Conservation (phyloP, 2,329 filamentous ascomycete species). For the Raffaelea ambrosiae region DNA sequence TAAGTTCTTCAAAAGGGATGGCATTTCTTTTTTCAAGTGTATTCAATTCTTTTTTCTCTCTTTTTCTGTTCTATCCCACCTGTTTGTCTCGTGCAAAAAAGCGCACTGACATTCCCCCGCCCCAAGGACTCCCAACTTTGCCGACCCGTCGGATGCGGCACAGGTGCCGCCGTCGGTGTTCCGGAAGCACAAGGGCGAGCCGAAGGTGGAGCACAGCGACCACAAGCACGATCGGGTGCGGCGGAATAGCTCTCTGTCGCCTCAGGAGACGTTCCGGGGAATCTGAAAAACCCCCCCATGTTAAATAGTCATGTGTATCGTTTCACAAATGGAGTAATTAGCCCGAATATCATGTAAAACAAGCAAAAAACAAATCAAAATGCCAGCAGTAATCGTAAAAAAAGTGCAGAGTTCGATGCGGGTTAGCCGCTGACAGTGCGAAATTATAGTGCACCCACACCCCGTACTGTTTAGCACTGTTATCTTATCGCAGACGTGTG, state of each 20-base stretch:
- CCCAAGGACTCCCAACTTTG: conserved; percentile 7
- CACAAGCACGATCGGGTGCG: conserved; percentile 31
- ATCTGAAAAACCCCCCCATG: conserved; percentile 27
- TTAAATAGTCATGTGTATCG: no score
- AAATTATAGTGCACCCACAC: no score
- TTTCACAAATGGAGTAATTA: not conserved
- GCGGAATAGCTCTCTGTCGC: conserved; percentile 35
- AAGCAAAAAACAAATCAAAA: not conserved
- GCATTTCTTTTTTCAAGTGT: not conserved
- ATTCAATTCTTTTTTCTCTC: no score
- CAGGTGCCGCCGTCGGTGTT: conserved; percentile 50
- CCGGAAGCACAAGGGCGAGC: conserved; percentile 35
- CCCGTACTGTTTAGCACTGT: no score
- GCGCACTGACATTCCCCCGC: no score
- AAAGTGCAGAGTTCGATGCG: no score
- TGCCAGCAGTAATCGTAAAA: no score
- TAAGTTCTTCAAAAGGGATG: not conserved
- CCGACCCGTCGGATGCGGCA: conserved; percentile 45
- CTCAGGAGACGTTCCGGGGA: conserved; percentile 40
- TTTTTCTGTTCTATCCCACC: no score
- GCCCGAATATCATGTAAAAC: not conserved
- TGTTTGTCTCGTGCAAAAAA: no score
- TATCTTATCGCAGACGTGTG: no score
- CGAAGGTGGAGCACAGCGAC: conserved; percentile 36
- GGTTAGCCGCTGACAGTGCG: no score